Evolutionary conservation across 2,329 filamentous ascomycete species (phyloP).

Genomic region (Colletotrichum liaoningense): DNA sequence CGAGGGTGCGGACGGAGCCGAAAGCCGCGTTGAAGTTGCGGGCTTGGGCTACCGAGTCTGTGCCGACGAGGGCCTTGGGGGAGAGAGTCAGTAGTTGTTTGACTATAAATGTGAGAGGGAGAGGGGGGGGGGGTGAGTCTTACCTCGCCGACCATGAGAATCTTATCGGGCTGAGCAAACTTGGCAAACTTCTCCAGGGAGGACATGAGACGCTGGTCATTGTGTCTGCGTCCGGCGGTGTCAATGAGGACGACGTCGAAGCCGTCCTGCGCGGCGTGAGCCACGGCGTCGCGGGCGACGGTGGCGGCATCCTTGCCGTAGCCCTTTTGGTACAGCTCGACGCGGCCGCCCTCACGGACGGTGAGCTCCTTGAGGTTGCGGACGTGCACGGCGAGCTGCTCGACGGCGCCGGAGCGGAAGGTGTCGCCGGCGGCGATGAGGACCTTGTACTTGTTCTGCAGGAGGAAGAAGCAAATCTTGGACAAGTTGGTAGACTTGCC

Average conservation of each 20-base stretch:
- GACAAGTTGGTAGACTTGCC: conserved; percentile 98
- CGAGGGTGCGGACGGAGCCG: conserved; percentile 81
- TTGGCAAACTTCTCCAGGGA: conserved; percentile 97
- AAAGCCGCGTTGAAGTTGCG: conserved; percentile 96
- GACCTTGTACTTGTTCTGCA: conserved; percentile 97
- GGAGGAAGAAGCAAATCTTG: conserved; percentile 97
- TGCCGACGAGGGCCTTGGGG: conserved; percentile 85
- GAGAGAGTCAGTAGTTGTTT: not conserved
- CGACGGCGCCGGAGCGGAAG: conserved; percentile 95
- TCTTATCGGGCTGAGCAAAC: conserved; percentile 96
- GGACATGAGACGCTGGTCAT: conserved; percentile 95
- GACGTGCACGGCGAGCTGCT: conserved; percentile 95
- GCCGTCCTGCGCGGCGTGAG: conserved; percentile 76
- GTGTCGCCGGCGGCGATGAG: conserved; percentile 96
- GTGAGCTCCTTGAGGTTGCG: conserved; percentile 92
- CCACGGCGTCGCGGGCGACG: conserved; percentile 94
- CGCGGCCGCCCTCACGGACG: conserved; percentile 82
- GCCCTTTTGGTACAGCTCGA: conserved; percentile 95
- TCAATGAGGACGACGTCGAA: conserved; percentile 98
- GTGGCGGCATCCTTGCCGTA: conserved; percentile 98
- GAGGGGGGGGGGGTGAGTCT: conserved; percentile 20
- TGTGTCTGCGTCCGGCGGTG: conserved; percentile 93
- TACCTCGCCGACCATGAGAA: conserved; percentile 87
- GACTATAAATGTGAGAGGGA: not conserved
- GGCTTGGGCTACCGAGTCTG: conserved; percentile 94